Percentiles rank a stretch among this genome's conserved stretches.
These are phyloP conservation scores for Hericium alpestre DNA, from an alignment of 768 basidiomycete genomes.

Conservation along the genomic window DNA sequence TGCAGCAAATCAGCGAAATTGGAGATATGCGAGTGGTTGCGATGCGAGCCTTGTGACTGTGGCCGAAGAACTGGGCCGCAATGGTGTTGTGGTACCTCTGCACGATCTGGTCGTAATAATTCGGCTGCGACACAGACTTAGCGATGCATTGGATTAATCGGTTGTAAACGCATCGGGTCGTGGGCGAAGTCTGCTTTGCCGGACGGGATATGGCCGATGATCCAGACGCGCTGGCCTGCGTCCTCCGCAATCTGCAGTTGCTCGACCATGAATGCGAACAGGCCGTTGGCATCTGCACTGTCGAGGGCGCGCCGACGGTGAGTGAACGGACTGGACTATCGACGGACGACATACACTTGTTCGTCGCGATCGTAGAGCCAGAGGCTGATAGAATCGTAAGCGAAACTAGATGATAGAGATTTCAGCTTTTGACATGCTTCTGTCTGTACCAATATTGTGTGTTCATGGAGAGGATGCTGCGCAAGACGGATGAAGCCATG, in stretches of 20 bases:
- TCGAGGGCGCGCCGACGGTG: neutral
- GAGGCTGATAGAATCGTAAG: slow-evolving; percentile 26
- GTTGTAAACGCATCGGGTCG: slow-evolving; percentile 34
- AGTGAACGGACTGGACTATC: neutral
- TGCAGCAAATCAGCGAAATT: slow-evolving; percentile 54
- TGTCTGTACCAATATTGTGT: slow-evolving; percentile 52
- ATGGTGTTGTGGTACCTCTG: slow-evolving; percentile 50
- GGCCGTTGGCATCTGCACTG: slow-evolving; percentile 49
- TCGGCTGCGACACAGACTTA: slow-evolving; percentile 34
- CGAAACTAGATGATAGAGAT: neutral
- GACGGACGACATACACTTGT: slow-evolving; percentile 23
- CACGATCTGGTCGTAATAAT: slow-evolving; percentile 53
- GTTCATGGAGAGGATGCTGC: slow-evolving; percentile 51
- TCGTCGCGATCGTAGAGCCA: slow-evolving; percentile 49
- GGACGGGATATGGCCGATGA: slow-evolving; percentile 52
- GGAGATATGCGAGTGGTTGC: slow-evolving; percentile 35
- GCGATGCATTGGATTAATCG: slow-evolving; percentile 12
- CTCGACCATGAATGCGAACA: slow-evolving; percentile 42
- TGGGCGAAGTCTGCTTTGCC: slow-evolving; percentile 36
- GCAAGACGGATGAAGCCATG: neutral
- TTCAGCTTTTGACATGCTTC: slow-evolving; percentile 27
- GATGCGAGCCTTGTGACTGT: slow-evolving; percentile 35
- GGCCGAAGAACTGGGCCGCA: slow-evolving; percentile 53
- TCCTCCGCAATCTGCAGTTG: slow-evolving; percentile 52
- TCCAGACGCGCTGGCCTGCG: slow-evolving; percentile 49